Conservation (phyloP, 75 land plant species). For the Isoetes taiwanensis region DNA sequence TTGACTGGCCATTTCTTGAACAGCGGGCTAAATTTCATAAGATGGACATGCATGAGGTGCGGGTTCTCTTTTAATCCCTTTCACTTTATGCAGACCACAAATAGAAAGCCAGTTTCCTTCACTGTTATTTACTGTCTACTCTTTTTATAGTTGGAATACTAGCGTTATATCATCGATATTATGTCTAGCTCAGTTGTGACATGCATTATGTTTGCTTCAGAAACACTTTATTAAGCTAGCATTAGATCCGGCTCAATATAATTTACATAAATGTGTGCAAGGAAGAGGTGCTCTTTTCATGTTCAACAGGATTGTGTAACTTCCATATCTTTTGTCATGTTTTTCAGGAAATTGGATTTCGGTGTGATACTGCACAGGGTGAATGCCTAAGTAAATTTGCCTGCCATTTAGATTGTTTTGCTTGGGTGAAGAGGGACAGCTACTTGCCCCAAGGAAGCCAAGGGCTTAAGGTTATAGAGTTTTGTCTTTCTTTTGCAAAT, state of each 20-base stretch:
- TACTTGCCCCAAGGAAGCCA: slow-evolving; percentile 99
- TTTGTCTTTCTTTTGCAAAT: not conserved
- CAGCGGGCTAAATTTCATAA: slow-evolving; percentile 72
- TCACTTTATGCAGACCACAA: not conserved
- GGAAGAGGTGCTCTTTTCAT: too few relatives aligned
- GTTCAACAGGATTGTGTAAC: too few relatives aligned
- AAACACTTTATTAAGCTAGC: too few relatives aligned
- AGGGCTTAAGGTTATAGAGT: slow-evolving; percentile 65
- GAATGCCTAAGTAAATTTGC: slow-evolving; percentile 97
- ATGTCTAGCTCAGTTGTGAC: too few relatives aligned
- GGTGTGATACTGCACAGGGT: slow-evolving; percentile 65
- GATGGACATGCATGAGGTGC: slow-evolving; percentile 72
- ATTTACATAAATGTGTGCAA: too few relatives aligned
- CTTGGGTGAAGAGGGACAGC: slow-evolving; percentile 99
- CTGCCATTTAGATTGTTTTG: slow-evolving; percentile 96
- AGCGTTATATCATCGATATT: too few relatives aligned
- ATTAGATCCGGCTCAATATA: too few relatives aligned
- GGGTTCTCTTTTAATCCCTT: slow-evolving; percentile 22
- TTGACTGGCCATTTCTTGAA: slow-evolving; percentile 98
- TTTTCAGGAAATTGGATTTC: slow-evolving; percentile 94
- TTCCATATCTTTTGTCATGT: too few relatives aligned
- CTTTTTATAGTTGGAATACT: too few relatives aligned
- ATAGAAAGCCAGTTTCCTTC: too few relatives aligned
- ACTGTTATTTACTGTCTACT: too few relatives aligned
- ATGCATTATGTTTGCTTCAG: too few relatives aligned